phyloP scores from a whole-genome alignment of 1,139 yeast species.

The Sugiyamaella neomexicana region DNA sequence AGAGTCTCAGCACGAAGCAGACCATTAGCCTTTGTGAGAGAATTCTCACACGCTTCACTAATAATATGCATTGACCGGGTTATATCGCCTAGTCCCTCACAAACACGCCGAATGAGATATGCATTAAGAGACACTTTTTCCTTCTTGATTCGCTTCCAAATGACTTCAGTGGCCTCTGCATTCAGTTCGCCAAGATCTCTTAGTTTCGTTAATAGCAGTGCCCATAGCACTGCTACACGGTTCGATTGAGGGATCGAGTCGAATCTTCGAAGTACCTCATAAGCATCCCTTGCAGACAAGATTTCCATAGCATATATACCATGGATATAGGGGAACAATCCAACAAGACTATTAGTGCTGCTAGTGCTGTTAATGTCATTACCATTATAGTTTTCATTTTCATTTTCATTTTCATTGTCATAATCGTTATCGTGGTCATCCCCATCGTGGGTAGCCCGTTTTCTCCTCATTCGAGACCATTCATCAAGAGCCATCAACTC shows the following conservation, averaged over 20 bases:
- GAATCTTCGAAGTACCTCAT: slow-evolving; percentile 23
- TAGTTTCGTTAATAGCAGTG: slow-evolving; percentile 27
- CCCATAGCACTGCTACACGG: slow-evolving; percentile 33
- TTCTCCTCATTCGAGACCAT: not conserved
- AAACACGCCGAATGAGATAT: slow-evolving; percentile 26
- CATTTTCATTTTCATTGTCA: not conserved
- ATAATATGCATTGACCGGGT: slow-evolving; percentile 18
- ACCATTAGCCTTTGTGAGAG: not conserved
- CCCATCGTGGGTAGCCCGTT: not conserved
- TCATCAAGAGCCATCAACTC: slow-evolving; percentile 26
- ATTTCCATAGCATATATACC: slow-evolving; percentile 28
- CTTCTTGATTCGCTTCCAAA: slow-evolving; percentile 29
- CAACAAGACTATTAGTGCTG: slow-evolving; percentile 20
- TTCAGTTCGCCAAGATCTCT: slow-evolving; percentile 27
- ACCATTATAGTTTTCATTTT: not conserved
- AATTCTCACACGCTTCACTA: slow-evolving; percentile 6
- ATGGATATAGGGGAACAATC: slow-evolving; percentile 30
- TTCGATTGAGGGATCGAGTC: slow-evolving; percentile 17
- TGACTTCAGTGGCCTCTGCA: slow-evolving; percentile 24
- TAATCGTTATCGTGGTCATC: not conserved
- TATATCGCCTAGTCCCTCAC: slow-evolving; percentile 25
- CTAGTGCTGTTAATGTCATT: not conserved
- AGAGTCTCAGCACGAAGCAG: not conserved
- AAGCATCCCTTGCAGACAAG: slow-evolving; percentile 22
- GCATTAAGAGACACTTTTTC: slow-evolving; percentile 25